Evolutionary conservation across 75 land plant species (phyloP), one percentile per base, ranked within the genome.

Genomic region (Gnetum montanum): DNA sequence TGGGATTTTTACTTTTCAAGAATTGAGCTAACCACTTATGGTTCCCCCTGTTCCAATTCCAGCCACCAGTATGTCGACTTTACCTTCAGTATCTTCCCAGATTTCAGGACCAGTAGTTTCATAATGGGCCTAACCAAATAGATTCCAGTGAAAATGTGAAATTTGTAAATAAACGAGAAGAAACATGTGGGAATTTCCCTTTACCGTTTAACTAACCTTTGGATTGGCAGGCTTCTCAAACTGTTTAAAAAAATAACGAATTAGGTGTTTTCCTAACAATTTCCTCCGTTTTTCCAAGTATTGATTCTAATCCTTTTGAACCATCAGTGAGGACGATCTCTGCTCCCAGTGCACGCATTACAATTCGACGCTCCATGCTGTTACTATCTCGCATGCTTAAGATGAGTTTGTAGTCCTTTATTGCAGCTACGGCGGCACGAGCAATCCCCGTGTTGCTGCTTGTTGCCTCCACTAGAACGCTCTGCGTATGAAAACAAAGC

Each of bases 11-110:
- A 62, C 59, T 69, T 48, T 80, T 83, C 61, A 83, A 54, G 53
- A 49, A 83, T 6, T 65, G 67, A 24, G 85, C 87, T 34, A 70
- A 11, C 87, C 87, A 43, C 85, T 80, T 8, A 81, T 68, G 8
- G 86, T 83, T n/a, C 84, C 87, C 35, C 87, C 87, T 40, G 87
- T 83, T 10, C 87, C 87, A 50, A 83, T 81, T 62, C 71, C 79
- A 22, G 85, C 68, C 44, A 83, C 70, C 27, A 83, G 58, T 38
- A 81, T 65, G 58, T 83, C 87, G 50, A 83, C 49, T 49, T 69
- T 71, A 20, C 84, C 87, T 50, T 66, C 46, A 4, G 87, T 81
- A 49, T 80, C 87, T 59, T 83, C 85, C 87, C 87, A 83, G 31
- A 83, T 81, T 66, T 83, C 87, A 41, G 84, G 87, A 47, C 87